These are phyloP conservation scores for Leccinum subrobustum DNA, from an alignment of 1,284 basidiomycete species.

Conservation along the genomic window DNA sequence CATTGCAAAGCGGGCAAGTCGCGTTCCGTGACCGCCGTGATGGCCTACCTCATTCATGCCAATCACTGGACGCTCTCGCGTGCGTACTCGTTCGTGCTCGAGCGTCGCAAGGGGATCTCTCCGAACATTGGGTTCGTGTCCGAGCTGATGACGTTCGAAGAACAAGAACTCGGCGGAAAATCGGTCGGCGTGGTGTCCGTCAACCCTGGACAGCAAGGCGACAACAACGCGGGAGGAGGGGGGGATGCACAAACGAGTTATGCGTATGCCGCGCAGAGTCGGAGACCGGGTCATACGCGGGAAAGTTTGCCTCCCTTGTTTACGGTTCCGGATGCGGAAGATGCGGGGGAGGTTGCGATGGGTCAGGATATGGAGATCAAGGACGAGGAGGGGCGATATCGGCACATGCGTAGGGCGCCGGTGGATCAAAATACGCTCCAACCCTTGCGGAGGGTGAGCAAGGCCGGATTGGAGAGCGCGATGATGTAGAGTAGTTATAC, in stretches of 20 bases:
- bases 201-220: constrained; percentile 19
- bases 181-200: constrained; percentile 68
- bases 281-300: constrained; percentile 59
- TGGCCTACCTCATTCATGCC: constrained; percentile 96
- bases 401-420: constrained; percentile 80
- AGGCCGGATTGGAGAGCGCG: constrained; percentile 81
- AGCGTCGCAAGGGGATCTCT: constrained; percentile 89
- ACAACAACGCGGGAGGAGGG: constrained; percentile 5
- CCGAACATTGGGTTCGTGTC: constrained; percentile 98
- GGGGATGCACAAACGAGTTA: constrained; percentile 35
- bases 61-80: constrained; percentile 90
- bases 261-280: constrained; percentile 42
- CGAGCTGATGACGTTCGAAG: constrained; percentile 95
- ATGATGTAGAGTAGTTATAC: constrained; percentile 17
- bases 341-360: constrained; percentile 45
- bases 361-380: constrained; percentile 84
- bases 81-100: constrained; percentile 89
- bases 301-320: constrained; percentile 74
- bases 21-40: constrained; percentile 93
- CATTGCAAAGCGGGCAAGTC: constrained; percentile 98
- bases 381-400: constrained; percentile 78
- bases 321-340: constrained; percentile 7
- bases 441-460: constrained; percentile 82
- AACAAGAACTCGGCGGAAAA: constrained; percentile 83
- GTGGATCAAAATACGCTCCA: constrained; percentile 85